Evolutionary conservation across 2,329 filamentous ascomycete genomes (phyloP).

Genomic region (Pseudogymnoascus sp.): DNA sequence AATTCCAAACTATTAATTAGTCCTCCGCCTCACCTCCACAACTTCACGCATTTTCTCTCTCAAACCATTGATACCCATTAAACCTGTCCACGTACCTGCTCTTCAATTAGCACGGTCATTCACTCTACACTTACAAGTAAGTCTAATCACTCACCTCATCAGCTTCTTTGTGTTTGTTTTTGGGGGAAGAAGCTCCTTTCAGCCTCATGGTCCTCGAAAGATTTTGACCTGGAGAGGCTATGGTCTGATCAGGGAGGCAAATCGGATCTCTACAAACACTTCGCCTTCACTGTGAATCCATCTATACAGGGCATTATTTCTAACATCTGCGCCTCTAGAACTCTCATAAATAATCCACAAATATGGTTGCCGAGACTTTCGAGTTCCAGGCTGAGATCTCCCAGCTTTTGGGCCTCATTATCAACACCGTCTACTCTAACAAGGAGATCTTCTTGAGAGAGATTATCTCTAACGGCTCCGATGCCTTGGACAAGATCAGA

Average conservation of each 20-base stretch:
- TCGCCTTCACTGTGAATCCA: neutral
- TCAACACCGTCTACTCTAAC: slow-evolving; percentile 99
- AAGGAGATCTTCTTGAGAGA: slow-evolving; percentile 99
- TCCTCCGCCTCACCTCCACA: slow-evolving; percentile 8
- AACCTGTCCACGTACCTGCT: slow-evolving; percentile 4
- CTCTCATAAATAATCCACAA: slow-evolving; percentile 34
- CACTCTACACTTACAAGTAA: neutral
- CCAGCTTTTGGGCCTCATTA: slow-evolving; percentile 98
- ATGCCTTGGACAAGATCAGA: slow-evolving; percentile 99
- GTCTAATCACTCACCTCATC: neutral
- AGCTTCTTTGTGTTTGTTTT: neutral
- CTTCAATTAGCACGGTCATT: slow-evolving; percentile 8
- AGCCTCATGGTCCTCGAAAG: neutral
- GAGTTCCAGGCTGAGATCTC: slow-evolving; percentile 99
- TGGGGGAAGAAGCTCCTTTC: neutral
- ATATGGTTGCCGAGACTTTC: slow-evolving; percentile 87
- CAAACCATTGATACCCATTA: slow-evolving; percentile 10
- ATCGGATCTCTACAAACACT: neutral
- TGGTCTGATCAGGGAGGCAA: neutral
- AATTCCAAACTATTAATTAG: slow-evolving; percentile 10
- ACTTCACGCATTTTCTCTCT: slow-evolving; percentile 6
- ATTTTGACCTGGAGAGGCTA: neutral
- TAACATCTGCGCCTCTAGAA: neutral
- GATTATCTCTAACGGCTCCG: slow-evolving; percentile 94
- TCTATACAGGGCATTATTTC: neutral